Conservation (phyloP, 108 stramenopile species). For the Stephanodiscus minutulus region DNA sequence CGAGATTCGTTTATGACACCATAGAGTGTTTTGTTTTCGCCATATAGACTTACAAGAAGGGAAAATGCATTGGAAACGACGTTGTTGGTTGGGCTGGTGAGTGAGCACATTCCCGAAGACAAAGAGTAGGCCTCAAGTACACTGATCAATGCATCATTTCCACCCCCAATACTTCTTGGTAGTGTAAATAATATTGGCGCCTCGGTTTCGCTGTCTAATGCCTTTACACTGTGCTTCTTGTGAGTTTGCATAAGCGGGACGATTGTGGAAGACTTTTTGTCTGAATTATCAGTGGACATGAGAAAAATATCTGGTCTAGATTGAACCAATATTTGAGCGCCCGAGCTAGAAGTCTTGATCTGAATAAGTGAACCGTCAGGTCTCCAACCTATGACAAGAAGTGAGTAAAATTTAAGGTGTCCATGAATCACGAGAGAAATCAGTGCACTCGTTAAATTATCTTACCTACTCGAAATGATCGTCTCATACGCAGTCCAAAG, state of each 20-base stretch:
- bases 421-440: background rate
- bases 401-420: background rate
- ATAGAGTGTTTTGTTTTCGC: conserved; percentile 18
- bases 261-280: conserved; percentile 2
- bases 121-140: conserved; percentile 36
- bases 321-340: conserved; percentile 23
- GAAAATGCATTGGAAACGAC: conserved; percentile 42
- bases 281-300: background rate
- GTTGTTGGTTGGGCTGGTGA: conserved; percentile 12
- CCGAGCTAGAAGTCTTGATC: conserved; percentile 9
- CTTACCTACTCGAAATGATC: conserved; percentile 77
- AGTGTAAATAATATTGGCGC: conserved; percentile 57
- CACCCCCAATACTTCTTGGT: conserved; percentile 11
- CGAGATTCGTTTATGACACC: conserved; percentile 17
- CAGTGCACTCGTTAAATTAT: conserved; percentile 1
- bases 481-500: conserved; percentile 75
- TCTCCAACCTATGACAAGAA: conserved; percentile 50
- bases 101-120: conserved; percentile 8
- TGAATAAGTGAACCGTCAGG: conserved; percentile 78
- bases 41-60: conserved; percentile 33
- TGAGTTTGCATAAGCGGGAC: conserved; percentile 57
- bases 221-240: conserved; percentile 33
- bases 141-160: conserved; percentile 18
- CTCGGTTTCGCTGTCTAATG: conserved; percentile 19
- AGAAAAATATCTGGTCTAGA: conserved; percentile 26